Evolutionary conservation across 2,329 filamentous ascomycete genomes (phyloP), one percentile per base, ranked within the genome.

Genomic region (Coniochaeta ligniaria): DNA sequence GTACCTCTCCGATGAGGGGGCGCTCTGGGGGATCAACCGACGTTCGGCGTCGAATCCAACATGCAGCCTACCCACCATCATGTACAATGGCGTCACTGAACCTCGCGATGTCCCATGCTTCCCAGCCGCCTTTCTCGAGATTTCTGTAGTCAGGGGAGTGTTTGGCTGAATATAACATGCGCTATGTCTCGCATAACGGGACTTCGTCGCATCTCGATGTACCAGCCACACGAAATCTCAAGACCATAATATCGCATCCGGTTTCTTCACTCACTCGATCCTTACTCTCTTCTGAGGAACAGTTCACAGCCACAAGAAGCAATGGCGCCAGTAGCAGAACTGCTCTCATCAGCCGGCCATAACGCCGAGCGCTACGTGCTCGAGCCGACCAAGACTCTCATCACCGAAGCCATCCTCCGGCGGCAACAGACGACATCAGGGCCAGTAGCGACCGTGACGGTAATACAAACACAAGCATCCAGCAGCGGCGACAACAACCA

Each of bases 321-420:
- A 35, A 56, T 43, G 55, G 52, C 38, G 56, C 59, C 52, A 38
- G n/a, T 45, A 55, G 31, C 31, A 60, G 50, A 22, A 35, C 43
- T 45, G 17, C 50, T 24, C 28, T 20, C 2, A 22, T 28, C 38
- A 11, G 31, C 35, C 54, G 31, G 35, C n/a, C 17, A 38, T 1
- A 12, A 5, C 17, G 54, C 31, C 31, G 54, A 36, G n/a, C 54
- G 54, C 12, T 7, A 7, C 54, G 35, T 24, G 6, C 17, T 57
- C 54, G 31, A 57, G 17, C 54, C 54, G 38, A 57, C 54, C 14
- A 57, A 36, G 14, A 57, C 54, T 7, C 28, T 57, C 54, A n/a
- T 57, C 54, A 36, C 54, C 7, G 54, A 57, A 14, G 54, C 54
- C 54, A 36, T 57, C 17, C 17, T 57, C 54, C 4, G 35, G 31